Evolutionary conservation across 345 rosid genomes (phyloP).

Genomic region (Psidium guajava): DNA sequence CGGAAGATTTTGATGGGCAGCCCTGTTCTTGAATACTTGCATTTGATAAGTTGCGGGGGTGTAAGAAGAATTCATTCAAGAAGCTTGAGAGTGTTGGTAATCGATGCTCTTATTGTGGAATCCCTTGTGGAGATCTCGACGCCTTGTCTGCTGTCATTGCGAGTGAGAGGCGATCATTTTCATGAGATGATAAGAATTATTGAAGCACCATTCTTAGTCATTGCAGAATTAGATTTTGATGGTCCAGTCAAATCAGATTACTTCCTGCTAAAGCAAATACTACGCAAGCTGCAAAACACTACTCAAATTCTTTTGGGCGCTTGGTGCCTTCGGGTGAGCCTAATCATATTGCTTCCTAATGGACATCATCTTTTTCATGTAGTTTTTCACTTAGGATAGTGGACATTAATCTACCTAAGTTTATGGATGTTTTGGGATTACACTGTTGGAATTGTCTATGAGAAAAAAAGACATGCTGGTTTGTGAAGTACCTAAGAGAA

Average conservation of each 20-base stretch:
- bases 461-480: no score
- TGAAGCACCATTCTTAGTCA: neutral
- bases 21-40: neutral
- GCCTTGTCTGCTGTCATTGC: neutral
- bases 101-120: neutral
- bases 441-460: neutral
- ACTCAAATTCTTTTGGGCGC: neutral
- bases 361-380: neutral
- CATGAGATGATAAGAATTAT: no score
- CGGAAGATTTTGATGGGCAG: neutral
- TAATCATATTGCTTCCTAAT: neutral
- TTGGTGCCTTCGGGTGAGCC: neutral
- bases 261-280: neutral
- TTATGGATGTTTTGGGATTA: no score
- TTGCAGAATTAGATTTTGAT: neutral
- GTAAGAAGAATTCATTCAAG: neutral
- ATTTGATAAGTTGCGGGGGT: neutral
- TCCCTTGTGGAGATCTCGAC: neutral
- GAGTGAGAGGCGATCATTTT: neutral
- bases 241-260: neutral
- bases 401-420: neutral
- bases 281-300: neutral
- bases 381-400: no score
- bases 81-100: neutral
- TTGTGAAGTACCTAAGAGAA: no score